phyloP scores from a whole-genome alignment of 2,329 filamentous ascomycete species.

The Sporothrix pallida region DNA sequence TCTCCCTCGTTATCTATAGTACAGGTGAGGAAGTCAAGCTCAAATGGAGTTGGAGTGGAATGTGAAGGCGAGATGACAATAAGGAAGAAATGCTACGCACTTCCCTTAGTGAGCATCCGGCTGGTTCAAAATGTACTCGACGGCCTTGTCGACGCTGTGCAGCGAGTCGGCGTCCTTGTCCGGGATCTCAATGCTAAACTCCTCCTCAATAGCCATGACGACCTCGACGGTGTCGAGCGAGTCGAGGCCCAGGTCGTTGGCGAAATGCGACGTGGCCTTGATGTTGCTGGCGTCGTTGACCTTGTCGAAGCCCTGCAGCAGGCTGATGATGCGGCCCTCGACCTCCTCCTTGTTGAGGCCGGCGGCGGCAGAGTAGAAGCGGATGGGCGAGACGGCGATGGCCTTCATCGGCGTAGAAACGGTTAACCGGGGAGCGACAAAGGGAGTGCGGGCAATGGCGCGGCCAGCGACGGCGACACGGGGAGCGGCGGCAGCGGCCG shows the following conservation, averaged over 20 bases:
- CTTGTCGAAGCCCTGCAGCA: conserved; percentile 98
- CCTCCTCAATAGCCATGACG: conserved; percentile 99
- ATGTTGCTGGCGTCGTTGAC: conserved; percentile 79
- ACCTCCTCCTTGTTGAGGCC: conserved; percentile 72
- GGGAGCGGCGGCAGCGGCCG: conserved; percentile 55
- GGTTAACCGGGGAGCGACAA: neutral
- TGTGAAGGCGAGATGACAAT: neutral
- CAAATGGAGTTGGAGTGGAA: neutral
- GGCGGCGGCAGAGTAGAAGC: conserved; percentile 85
- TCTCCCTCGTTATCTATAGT: conserved; percentile 17
- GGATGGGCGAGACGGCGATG: conserved; percentile 62
- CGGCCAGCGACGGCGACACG: conserved; percentile 57
- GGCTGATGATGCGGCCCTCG: conserved; percentile 87
- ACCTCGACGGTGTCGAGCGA: conserved; percentile 98
- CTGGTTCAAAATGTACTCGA: conserved; percentile 91
- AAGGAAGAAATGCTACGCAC: too few species aligned
- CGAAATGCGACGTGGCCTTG: conserved; percentile 82
- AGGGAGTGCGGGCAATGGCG: conserved; percentile 42
- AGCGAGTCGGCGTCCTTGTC: conserved; percentile 96
- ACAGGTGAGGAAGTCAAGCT: neutral
- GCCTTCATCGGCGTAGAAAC: conserved; percentile 44
- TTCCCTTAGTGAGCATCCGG: conserved; percentile 92
- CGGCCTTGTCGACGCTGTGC: conserved; percentile 93
- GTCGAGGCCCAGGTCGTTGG: conserved; percentile 96
- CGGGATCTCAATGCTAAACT: conserved; percentile 91